These are phyloP conservation scores for Parastagonospora avenae DNA, from an alignment of 2,329 filamentous ascomycete genomes.

Conservation along the genomic window DNA sequence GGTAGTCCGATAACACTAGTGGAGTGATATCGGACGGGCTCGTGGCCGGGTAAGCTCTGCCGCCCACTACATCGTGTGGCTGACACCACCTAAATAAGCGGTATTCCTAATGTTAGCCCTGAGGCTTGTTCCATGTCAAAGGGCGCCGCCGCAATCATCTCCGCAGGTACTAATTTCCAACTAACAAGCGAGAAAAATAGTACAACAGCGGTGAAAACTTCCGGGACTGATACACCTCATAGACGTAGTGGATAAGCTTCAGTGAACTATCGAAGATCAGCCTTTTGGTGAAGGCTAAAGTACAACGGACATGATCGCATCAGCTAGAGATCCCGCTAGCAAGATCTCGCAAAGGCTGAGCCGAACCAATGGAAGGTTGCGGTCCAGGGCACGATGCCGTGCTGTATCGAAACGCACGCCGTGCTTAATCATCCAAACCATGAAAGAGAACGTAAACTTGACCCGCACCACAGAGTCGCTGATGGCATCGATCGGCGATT, in stretches of 20 bases:
- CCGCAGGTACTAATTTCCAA: not conserved
- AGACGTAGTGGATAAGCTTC: not conserved
- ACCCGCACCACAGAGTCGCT: not conserved
- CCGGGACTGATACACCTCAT: not conserved
- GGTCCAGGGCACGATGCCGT: not conserved
- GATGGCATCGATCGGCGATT: conserved; percentile 13
- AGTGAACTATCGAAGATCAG: conserved; percentile 15
- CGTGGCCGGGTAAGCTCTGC: not conserved
- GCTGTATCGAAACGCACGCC: conserved; percentile 14
- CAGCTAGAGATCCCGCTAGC: not conserved
- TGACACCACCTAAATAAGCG: not conserved
- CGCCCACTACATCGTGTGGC: not conserved
- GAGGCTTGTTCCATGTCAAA: too few relatives aligned
- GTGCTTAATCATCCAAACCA: conserved; percentile 20
- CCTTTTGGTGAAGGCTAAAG: not conserved
- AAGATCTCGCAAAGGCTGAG: conserved; percentile 1
- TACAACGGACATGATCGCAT: not conserved
- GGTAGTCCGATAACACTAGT: not conserved
- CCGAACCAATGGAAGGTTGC: conserved; percentile 10
- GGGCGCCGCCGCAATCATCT: not conserved
- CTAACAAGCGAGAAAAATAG: conserved; percentile 7
- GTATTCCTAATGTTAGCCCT: not conserved
- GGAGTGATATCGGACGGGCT: not conserved
- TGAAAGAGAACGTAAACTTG: conserved; percentile 7
- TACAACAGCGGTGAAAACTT: conserved; percentile 8